Evolutionary conservation across 352 stramenopile genomes (phyloP).

Genomic region (Thalassiosira hispida): DNA sequence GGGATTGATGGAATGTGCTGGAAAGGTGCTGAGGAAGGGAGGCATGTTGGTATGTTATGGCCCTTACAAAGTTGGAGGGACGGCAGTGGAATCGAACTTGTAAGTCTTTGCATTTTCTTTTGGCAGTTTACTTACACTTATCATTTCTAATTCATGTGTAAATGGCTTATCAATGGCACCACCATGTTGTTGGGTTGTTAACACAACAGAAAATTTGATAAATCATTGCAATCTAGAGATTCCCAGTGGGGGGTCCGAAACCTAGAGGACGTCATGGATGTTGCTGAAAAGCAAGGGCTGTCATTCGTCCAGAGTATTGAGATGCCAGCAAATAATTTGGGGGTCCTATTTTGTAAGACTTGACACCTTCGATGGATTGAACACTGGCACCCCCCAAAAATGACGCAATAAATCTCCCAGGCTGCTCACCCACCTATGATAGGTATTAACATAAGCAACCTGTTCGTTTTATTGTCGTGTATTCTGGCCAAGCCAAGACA

Average conservation of each 20-base stretch:
- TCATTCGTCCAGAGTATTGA: conserved; percentile 65
- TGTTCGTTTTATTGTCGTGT: background rate
- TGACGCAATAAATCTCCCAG: background rate
- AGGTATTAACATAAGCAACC: background rate
- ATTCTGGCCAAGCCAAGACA: background rate
- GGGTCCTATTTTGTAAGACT: conserved; percentile 69
- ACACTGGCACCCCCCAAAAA: background rate
- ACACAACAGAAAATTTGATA: conserved; percentile 70
- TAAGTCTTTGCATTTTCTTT: conserved; percentile 55
- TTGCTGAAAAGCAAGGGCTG: conserved; percentile 61
- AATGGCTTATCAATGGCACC: too few species aligned
- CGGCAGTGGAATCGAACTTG: conserved; percentile 75
- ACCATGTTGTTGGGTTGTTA: too few species aligned
- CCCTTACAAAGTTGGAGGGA: conserved; percentile 70
- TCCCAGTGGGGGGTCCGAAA: conserved; percentile 66
- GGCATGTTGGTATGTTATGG: conserved; percentile 71
- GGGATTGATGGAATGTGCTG: conserved; percentile 71
- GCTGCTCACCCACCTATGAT: background rate
- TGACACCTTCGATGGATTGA: conserved; percentile 4
- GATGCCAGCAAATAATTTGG: conserved; percentile 83
- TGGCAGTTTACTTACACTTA: conserved; percentile 18
- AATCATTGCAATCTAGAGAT: conserved; percentile 61
- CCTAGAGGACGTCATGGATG: conserved; percentile 70
- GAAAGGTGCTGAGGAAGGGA: conserved; percentile 41
- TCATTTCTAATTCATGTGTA: too few species aligned